Conservation (phyloP, 2,329 filamentous ascomycete genomes). For the Karstenula rhodostoma region DNA sequence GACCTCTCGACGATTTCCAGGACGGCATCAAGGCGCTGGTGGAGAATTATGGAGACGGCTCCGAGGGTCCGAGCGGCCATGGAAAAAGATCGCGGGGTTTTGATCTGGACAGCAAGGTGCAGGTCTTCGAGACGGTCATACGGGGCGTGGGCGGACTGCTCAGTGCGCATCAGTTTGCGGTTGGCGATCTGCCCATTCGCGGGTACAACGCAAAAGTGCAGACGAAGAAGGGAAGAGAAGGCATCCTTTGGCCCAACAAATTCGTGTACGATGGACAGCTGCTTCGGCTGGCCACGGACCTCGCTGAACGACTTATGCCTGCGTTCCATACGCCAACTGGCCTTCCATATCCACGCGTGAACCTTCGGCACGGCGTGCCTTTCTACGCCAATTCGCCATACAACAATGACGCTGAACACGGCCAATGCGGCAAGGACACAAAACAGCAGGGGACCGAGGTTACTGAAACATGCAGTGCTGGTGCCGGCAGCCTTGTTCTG, state of each 20-base stretch:
- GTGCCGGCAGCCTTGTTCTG: constrained; percentile 92
- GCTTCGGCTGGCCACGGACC: constrained; percentile 84
- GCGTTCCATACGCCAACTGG: constrained; percentile 92
- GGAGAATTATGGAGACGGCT: constrained; percentile 85
- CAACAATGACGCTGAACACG: constrained; percentile 64
- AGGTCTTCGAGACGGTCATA: constrained; percentile 98
- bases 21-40: constrained; percentile 79
- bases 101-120: constrained; percentile 95
- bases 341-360: constrained; percentile 93
- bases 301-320: constrained; percentile 83
- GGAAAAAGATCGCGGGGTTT: constrained; percentile 82
- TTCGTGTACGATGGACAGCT: constrained; percentile 90
- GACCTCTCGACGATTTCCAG: constrained; percentile 70
- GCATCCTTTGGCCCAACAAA: constrained; percentile 76
- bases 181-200: constrained; percentile 85
- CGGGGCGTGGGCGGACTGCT: constrained; percentile 88
- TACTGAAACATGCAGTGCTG: constrained; percentile 95
- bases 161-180: constrained; percentile 91
- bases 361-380: constrained; percentile 87
- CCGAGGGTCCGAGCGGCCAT: constrained; percentile 69
- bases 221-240: constrained; percentile 44
- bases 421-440: constrained; percentile 56
- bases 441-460: constrained; percentile 69
- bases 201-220: constrained; percentile 69
- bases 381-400: constrained; percentile 90